Conservation (phyloP, 2,329 filamentous ascomycete species). For the Apiospora kogelbergensis region DNA sequence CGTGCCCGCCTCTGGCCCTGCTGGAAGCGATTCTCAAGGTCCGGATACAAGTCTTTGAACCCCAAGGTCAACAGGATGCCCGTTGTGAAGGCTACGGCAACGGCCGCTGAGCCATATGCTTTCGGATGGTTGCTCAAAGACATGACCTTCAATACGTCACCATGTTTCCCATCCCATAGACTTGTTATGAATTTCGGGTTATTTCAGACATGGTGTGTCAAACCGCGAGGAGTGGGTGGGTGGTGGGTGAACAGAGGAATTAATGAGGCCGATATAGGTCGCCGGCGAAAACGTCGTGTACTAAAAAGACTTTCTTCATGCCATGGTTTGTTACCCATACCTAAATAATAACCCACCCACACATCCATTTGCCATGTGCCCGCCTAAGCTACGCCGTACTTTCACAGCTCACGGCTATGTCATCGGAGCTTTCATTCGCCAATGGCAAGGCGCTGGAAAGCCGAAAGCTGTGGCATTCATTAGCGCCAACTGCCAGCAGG, state of each 20-base stretch:
- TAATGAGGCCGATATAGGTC: not conserved
- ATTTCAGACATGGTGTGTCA: not conserved
- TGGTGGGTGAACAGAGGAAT: not conserved
- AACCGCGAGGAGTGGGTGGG: not conserved
- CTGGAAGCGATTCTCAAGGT: slow-evolving; percentile 66
- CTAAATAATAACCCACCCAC: not conserved
- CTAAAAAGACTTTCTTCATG: not conserved
- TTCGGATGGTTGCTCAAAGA: slow-evolving; percentile 61
- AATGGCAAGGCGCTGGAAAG: not conserved
- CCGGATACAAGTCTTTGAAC: slow-evolving; percentile 78
- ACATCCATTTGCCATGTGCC: not conserved
- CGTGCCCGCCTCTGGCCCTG: slow-evolving; percentile 35
- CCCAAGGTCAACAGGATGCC: slow-evolving; percentile 75
- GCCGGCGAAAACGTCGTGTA: not conserved
- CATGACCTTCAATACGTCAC: slow-evolving; percentile 39
- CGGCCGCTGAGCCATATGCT: slow-evolving; percentile 63
- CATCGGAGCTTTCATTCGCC: not conserved
- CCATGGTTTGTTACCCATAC: not conserved
- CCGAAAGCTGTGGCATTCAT: not conserved
- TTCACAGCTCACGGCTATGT: not conserved
- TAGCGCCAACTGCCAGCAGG: slow-evolving; percentile 2
- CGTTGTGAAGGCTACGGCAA: slow-evolving; percentile 72
- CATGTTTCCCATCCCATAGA: not conserved
- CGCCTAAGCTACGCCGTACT: not conserved
- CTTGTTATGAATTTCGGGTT: not conserved